These are phyloP conservation scores for Lachancea lanzarotensis DNA, from an alignment of 805 yeast species.

Conservation along the genomic window DNA sequence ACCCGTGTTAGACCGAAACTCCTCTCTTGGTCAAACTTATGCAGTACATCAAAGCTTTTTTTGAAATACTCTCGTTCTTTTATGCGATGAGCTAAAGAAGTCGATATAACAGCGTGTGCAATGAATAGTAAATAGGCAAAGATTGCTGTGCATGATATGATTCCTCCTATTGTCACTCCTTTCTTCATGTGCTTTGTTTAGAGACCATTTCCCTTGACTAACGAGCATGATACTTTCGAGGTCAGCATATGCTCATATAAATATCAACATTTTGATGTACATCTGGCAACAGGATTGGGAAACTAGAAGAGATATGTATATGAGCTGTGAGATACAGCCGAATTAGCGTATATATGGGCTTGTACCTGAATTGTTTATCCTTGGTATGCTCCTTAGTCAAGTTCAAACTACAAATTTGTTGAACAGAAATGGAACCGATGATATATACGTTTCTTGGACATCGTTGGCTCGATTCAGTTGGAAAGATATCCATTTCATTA, in stretches of 20 bases:
- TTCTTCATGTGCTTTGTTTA: not conserved
- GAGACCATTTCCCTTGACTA: not conserved
- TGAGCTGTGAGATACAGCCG: no score
- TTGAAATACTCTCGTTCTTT: slow-evolving; percentile 5
- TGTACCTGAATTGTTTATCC: no score
- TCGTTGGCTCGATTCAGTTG: not conserved
- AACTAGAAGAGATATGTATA: no score
- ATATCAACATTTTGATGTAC: not conserved
- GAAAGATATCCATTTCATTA: not conserved
- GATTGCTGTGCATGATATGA: not conserved
- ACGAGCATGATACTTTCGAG: not conserved
- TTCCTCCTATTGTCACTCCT: not conserved
- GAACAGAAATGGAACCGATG: no score
- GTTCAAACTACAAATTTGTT: no score
- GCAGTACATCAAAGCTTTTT: slow-evolving; percentile 13
- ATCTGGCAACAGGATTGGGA: not conserved
- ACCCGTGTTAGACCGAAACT: slow-evolving; percentile 1
- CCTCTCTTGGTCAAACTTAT: slow-evolving; percentile 16
- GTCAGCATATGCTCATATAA: not conserved
- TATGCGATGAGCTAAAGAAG: not conserved
- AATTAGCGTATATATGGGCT: no score
- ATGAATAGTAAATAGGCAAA: slow-evolving; percentile 1
- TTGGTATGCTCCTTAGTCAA: no score
- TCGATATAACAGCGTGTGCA: slow-evolving; percentile 3
- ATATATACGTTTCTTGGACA: not conserved